phyloP scores from a whole-genome alignment of 2,329 filamentous ascomycete genomes.

The Aspergillus neoniger region DNA sequence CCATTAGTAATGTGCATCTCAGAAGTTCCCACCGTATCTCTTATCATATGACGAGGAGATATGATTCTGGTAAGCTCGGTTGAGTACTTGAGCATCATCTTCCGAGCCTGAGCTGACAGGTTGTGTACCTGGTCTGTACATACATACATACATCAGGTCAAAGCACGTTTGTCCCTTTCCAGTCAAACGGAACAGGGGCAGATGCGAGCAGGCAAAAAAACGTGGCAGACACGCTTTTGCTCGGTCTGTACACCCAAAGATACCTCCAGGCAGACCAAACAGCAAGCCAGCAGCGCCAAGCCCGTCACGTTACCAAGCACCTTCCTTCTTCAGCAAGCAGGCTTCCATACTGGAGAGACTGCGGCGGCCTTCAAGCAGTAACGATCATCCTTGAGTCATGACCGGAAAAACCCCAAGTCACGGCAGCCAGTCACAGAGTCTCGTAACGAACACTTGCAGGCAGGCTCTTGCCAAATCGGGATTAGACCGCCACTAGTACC shows the following conservation, averaged over 20 bases:
- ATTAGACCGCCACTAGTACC: conserved; percentile 12
- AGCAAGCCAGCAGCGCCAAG: not conserved
- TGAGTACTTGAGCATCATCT: not conserved
- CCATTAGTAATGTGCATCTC: not conserved
- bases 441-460: conserved; percentile 14
- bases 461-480: conserved; percentile 11
- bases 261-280: not conserved
- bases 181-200: not conserved
- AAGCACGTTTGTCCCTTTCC: not conserved
- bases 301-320: conserved; percentile 8
- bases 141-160: not conserved
- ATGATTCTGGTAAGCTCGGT: not conserved
- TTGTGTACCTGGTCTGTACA: not conserved
- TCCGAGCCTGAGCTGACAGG: too few species aligned
- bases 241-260: not conserved
- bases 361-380: conserved; percentile 12
- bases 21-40: conserved; percentile 7
- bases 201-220: conserved; percentile 2
- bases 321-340: conserved; percentile 12
- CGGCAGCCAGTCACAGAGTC: conserved; percentile 11
- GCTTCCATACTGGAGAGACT: conserved; percentile 1
- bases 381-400: conserved; percentile 21
- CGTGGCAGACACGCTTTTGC: conserved; percentile 8
- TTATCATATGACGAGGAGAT: conserved; percentile 14
- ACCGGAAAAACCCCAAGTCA: conserved; percentile 15